phyloP scores from a whole-genome alignment of 306 rosid genomes.

The Lupinus albus region DNA sequence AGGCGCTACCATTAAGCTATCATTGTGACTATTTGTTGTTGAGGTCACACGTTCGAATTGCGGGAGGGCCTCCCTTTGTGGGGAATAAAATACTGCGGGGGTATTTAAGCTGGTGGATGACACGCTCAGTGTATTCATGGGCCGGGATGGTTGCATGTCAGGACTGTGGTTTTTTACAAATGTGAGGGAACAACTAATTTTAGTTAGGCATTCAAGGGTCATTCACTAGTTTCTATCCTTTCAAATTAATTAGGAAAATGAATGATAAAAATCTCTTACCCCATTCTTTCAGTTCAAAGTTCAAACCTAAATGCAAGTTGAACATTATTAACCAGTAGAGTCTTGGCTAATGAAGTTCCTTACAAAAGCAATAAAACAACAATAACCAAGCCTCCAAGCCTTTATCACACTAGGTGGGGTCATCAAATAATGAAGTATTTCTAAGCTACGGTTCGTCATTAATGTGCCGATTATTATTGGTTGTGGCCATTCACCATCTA shows the following conservation, averaged over 20 bases:
- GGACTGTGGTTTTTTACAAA: no score
- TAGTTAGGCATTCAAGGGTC: slow-evolving; percentile 23
- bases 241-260: not conserved
- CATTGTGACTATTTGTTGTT: no score
- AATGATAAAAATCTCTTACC: not conserved
- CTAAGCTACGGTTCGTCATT: not conserved
- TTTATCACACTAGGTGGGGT: no score
- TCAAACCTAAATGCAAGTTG: slow-evolving; percentile 5
- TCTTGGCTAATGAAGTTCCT: not conserved
- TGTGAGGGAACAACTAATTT: slow-evolving; percentile 1
- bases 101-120: no score
- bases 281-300: slow-evolving; percentile 7
- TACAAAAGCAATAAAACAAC: slow-evolving; percentile 1
- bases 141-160: no score
- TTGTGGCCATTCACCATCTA: slow-evolving; percentile 16
- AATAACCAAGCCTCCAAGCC: no score
- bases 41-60: no score
- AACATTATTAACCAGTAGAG: slow-evolving; percentile 1
- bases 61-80: no score
- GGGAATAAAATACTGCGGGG: no score
- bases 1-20: no score
- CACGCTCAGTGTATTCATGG: no score
- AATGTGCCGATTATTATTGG: not conserved
- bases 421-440: slow-evolving; percentile 5
- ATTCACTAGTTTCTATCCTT: not conserved